phyloP scores from a whole-genome alignment of 352 stramenopile species.

The Globisporangium megalacanthum region DNA sequence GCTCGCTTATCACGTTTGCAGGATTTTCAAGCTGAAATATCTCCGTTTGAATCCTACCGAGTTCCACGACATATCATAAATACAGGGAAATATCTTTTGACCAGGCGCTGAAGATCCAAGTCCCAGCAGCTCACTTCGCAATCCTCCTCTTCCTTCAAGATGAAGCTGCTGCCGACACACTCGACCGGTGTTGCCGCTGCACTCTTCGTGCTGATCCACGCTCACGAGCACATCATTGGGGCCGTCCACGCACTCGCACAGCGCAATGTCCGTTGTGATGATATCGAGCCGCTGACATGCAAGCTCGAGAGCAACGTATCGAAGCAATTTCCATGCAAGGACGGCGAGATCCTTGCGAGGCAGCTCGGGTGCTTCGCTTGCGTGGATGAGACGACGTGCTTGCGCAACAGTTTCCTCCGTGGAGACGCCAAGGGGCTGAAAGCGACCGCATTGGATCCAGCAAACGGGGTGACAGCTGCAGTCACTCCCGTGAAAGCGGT shows the following conservation, averaged over 20 bases:
- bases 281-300: slow-evolving; percentile 14
- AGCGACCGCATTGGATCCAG: too few relatives aligned
- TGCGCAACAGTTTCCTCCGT: neutral
- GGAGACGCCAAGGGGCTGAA: too few relatives aligned
- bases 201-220: neutral
- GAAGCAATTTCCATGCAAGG: slow-evolving; percentile 18
- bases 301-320: slow-evolving; percentile 11
- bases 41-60: too few relatives aligned
- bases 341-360: slow-evolving; percentile 28
- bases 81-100: neutral
- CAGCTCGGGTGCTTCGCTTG: slow-evolving; percentile 24
- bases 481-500: too few relatives aligned
- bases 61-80: too few relatives aligned
- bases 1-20: too few relatives aligned
- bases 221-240: neutral
- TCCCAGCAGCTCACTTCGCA: neutral
- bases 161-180: neutral
- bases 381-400: neutral
- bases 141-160: neutral
- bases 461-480: too few relatives aligned
- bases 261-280: slow-evolving; percentile 32
- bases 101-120: neutral
- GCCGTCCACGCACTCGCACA: neutral
- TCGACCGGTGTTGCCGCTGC: neutral
- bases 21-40: too few relatives aligned